A percentile compares a stretch with the other conserved stretches of the same genome.
phyloP scores from a whole-genome alignment of 345 rosid species.

The Brassica nigra region DNA sequence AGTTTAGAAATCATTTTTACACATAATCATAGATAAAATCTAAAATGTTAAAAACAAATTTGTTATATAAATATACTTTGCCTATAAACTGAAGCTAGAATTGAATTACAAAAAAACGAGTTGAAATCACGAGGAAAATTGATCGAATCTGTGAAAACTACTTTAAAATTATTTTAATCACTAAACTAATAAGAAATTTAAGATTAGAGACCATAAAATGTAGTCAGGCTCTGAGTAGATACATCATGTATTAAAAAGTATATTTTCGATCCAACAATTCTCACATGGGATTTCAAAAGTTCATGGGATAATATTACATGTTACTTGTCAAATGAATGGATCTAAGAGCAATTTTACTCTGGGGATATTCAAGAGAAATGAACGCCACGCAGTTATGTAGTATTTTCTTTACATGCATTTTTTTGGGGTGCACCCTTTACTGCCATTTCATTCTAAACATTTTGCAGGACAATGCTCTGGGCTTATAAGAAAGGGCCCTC shows the following conservation, averaged over 20 bases:
- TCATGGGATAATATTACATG: background rate
- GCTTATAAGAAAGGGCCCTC: background rate
- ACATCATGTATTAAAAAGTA: background rate
- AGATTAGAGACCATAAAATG: no score
- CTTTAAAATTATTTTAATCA: no score
- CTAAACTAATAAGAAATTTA: no score
- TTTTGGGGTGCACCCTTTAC: background rate
- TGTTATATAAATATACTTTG: no score
- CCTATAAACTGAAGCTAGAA: no score
- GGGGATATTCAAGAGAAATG: background rate
- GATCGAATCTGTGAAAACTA: no score
- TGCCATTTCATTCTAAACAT: background rate
- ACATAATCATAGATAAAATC: no score
- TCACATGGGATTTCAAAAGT: background rate
- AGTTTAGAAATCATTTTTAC: no score
- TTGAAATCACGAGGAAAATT: no score
- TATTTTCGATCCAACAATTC: background rate
- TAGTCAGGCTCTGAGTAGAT: background rate
- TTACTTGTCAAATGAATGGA: background rate
- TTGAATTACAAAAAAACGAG: no score
- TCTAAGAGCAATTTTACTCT: background rate
- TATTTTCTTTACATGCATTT: no score
- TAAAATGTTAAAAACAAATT: no score
- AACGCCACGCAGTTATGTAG: background rate
- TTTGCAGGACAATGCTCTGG: background rate